phyloP scores from a whole-genome alignment of 2,329 filamentous ascomycete genomes.

The Didymella lethalis region DNA sequence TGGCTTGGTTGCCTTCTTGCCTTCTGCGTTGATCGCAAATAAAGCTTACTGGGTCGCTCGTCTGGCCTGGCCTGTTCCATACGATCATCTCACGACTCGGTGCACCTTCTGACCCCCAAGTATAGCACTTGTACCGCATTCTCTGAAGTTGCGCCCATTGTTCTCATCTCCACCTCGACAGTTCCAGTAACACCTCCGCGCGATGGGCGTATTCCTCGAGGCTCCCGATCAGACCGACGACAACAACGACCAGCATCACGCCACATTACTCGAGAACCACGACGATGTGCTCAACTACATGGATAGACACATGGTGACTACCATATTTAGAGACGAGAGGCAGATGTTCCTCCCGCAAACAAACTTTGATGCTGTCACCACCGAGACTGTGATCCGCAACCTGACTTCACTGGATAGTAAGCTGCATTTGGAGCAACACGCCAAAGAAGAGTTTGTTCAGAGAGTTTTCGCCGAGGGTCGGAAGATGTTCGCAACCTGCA shows the following conservation, averaged over 20 bases:
- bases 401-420: neutral
- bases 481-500: constrained; percentile 9
- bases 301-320: neutral
- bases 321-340: neutral
- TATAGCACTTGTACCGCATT: no score
- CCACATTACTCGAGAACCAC: neutral
- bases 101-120: no score
- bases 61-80: no score
- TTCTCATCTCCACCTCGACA: no score
- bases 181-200: no score
- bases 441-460: neutral
- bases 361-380: neutral
- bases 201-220: no score
- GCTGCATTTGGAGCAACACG: neutral
- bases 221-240: no score
- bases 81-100: no score
- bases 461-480: neutral
- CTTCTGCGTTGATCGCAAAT: neutral
- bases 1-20: constrained; percentile 9
- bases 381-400: neutral
- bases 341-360: neutral
- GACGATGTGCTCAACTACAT: neutral
- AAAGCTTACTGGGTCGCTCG: neutral
- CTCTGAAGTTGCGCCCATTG: no score
- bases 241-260: no score